These are phyloP conservation scores for Candida oleophila DNA, from an alignment of 805 yeast genomes.

Conservation along the genomic window DNA sequence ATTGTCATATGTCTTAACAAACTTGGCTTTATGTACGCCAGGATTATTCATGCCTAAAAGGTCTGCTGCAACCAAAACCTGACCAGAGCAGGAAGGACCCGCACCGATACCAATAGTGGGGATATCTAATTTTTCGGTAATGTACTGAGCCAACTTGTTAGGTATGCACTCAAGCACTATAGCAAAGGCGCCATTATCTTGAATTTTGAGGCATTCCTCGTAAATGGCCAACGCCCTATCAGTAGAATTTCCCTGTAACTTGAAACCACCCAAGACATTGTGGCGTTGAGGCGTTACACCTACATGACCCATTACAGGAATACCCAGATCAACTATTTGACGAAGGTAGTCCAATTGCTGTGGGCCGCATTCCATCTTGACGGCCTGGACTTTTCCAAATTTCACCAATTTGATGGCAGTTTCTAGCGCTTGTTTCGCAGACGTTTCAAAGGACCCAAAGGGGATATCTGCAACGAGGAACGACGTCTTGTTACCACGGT, in stretches of 20 bases:
- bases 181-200: slow-evolving; percentile 74
- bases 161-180: slow-evolving; percentile 88
- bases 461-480: slow-evolving; percentile 84
- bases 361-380: slow-evolving; percentile 83
- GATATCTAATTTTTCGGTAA: slow-evolving; percentile 58
- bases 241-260: slow-evolving; percentile 71
- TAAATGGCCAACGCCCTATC: slow-evolving; percentile 55
- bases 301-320: slow-evolving; percentile 88
- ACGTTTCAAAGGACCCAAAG: slow-evolving; percentile 77
- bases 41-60: slow-evolving; percentile 71
- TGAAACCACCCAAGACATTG: slow-evolving; percentile 79
- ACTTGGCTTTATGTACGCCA: slow-evolving; percentile 54
- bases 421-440: slow-evolving; percentile 60
- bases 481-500: slow-evolving; percentile 65
- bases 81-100: slow-evolving; percentile 80
- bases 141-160: slow-evolving; percentile 57
- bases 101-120: slow-evolving; percentile 98
- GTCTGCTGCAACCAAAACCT: slow-evolving; percentile 86
- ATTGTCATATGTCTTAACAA: slow-evolving; percentile 69
- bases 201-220: slow-evolving; percentile 67
- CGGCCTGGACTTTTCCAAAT: slow-evolving; percentile 60
- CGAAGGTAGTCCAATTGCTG: slow-evolving; percentile 53
- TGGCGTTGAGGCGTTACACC: slow-evolving; percentile 91
- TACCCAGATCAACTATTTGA: slow-evolving; percentile 63
- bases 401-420: slow-evolving; percentile 56